These are phyloP conservation scores for Aureobasidium sp. DNA, from an alignment of 2,329 filamentous ascomycete genomes.

Conservation along the genomic window DNA sequence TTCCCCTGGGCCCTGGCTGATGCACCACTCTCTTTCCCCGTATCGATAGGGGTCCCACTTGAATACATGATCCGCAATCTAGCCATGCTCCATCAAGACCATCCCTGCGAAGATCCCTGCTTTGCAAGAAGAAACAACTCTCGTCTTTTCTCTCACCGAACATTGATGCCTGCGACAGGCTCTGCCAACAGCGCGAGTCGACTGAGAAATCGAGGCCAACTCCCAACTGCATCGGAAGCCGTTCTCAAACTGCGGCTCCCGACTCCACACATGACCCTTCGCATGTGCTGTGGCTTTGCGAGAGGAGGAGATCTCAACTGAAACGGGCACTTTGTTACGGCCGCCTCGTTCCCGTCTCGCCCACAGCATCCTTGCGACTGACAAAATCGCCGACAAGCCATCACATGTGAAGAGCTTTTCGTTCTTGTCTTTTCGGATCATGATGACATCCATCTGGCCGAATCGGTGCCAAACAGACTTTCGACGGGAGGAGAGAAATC, in stretches of 20 bases:
- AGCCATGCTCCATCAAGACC: background rate
- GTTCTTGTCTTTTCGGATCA: background rate
- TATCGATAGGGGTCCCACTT: background rate
- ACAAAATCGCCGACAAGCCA: constrained; percentile 4
- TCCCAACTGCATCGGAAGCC: background rate
- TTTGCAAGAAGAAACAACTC: background rate
- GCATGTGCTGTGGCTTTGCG: background rate
- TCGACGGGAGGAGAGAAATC: background rate
- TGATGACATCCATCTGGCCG: constrained; percentile 8
- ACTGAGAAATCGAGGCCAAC: background rate
- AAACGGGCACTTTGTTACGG: constrained; percentile 1
- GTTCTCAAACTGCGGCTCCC: background rate
- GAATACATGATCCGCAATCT: background rate
- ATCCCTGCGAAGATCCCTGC: background rate
- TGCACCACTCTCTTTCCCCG: background rate
- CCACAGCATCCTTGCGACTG: background rate
- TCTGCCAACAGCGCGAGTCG: background rate
- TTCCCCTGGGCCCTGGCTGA: constrained; percentile 6
- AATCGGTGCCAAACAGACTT: constrained; percentile 2
- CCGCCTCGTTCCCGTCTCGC: background rate
- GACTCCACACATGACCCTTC: constrained; percentile 3
- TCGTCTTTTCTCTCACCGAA: background rate
- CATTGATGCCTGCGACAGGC: background rate
- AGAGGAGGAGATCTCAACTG: background rate
- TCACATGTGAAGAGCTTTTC: background rate